Evolutionary conservation across 2,329 filamentous ascomycete genomes (phyloP), one percentile per base, ranked within the genome.

Genomic region (Colletotrichum melonis): DNA sequence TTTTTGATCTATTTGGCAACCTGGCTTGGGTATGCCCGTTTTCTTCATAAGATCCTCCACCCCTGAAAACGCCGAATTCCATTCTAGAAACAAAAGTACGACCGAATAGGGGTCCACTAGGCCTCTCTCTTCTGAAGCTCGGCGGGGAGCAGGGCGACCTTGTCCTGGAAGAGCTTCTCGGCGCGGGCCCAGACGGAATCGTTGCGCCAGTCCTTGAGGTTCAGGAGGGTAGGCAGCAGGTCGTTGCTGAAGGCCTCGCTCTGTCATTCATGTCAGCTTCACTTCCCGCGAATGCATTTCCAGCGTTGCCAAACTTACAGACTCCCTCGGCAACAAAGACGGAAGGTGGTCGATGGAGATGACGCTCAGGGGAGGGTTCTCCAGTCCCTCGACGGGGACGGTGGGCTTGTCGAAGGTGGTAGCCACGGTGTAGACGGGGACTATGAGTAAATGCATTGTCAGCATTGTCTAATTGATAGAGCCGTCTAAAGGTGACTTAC

Each of bases 401-500:
- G 95, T 98, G n/a, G 95, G 96, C 80, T 94, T 91, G 80, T 92
- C 90, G 81, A 98, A 98, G 26, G 95, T 97, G 60, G 94, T 98
- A 82, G 94, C 94, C 80, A 93, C 91, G 76, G 88, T 88, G 87
- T 97, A 98, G 80, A 98, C 92, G 28, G 95, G 95, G 68, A 95
- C 90, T 76, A 79, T 12, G 38, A 11, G n/a, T 57, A 28, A 26
- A 16, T 24, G 46, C 54, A 64, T 5, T 71, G 77, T 62, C 71
- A 77, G 46, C 76, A 76, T 12, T 75, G 77, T 24, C 19, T 35
- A 35, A 7, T 62, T 5, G 9, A 28, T 30, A 28, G 26, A 14
- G 22, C 9, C 19, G 16, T 5, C 8, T 19, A 19, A 19, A 49
- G 19, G 42, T 49, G 2, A 26, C 9, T 63, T 52, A 46, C 71